These are phyloP conservation scores for Leccinum obscurum DNA, from an alignment of 768 basidiomycete genomes.

Conservation along the genomic window DNA sequence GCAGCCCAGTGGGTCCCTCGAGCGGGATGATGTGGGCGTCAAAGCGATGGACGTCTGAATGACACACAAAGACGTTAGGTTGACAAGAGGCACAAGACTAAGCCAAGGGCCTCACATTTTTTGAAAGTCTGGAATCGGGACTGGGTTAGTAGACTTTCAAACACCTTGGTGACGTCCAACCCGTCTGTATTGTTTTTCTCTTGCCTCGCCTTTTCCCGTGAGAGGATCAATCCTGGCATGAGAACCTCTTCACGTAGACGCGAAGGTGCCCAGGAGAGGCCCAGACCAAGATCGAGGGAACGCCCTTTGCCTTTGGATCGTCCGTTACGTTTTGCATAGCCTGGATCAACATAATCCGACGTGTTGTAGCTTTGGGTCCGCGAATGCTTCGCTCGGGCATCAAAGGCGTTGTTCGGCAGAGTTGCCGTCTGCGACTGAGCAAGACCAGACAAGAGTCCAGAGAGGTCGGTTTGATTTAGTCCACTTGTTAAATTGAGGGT, in stretches of 20 bases:
- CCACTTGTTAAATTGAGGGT: constrained; percentile 20
- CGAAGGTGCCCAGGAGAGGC: constrained; percentile 71
- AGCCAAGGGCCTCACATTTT: constrained; percentile 52
- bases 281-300: constrained; percentile 69
- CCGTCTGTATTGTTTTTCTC: constrained; percentile 22
- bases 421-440: constrained; percentile 13
- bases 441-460: constrained; percentile 10
- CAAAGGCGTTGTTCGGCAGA: constrained; percentile 32
- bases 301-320: constrained; percentile 54
- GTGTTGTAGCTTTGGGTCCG: constrained; percentile 28
- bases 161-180: constrained; percentile 38
- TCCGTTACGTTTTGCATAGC: constrained; percentile 15
- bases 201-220: constrained; percentile 30
- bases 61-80: constrained; percentile 17
- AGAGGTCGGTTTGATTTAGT: constrained; percentile 7
- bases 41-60: constrained; percentile 68
- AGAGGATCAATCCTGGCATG: constrained; percentile 40
- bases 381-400: constrained; percentile 31
- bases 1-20: constrained; percentile 70
- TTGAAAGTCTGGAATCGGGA: constrained; percentile 48
- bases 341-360: constrained; percentile 20
- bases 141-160: constrained; percentile 37
- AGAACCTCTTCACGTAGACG: constrained; percentile 68
- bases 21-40: constrained; percentile 75
- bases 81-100: constrained; percentile 2